phyloP scores from a whole-genome alignment of 306 rosid genomes.

The Arachis hypogaea region DNA sequence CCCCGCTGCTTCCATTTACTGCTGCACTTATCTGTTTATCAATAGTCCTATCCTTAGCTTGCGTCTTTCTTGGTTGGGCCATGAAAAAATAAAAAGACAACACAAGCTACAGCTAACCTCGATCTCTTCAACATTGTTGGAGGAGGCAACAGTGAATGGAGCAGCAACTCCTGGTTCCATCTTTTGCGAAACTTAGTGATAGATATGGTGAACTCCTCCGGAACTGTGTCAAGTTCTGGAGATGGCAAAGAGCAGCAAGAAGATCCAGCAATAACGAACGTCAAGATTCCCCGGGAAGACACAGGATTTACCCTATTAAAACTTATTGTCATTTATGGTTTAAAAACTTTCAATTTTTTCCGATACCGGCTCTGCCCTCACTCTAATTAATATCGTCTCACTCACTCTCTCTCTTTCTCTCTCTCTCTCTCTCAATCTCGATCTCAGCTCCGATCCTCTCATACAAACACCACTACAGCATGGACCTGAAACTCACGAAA shows the following conservation, averaged over 20 bases:
- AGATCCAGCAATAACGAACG: conserved; percentile 31
- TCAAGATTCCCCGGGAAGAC: conserved; percentile 22
- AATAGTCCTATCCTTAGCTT: background rate
- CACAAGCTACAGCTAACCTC: conserved; percentile 39
- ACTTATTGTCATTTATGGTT: conserved; percentile 71
- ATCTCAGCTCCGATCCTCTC: background rate
- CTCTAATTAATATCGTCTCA: background rate
- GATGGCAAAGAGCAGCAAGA: conserved; percentile 50
- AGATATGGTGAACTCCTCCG: conserved; percentile 49
- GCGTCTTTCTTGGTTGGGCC: background rate
- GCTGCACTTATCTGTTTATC: conserved; percentile 23
- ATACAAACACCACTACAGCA: background rate
- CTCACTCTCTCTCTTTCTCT: no score
- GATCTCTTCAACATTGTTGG: conserved; percentile 10
- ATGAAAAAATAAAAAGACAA: background rate
- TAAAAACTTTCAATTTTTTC: no score
- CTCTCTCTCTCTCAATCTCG: no score
- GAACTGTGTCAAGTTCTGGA: conserved; percentile 52
- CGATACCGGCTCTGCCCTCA: background rate
- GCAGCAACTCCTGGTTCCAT: conserved; percentile 39
- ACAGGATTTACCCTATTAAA: conserved; percentile 20
- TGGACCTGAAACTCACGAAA: no score
- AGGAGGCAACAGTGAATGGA: conserved; percentile 5
- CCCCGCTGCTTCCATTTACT: conserved; percentile 13
- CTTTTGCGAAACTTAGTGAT: conserved; percentile 73